Conservation (phyloP, 2,329 filamentous ascomycete species). For the Clonostachys rhizophaga region DNA sequence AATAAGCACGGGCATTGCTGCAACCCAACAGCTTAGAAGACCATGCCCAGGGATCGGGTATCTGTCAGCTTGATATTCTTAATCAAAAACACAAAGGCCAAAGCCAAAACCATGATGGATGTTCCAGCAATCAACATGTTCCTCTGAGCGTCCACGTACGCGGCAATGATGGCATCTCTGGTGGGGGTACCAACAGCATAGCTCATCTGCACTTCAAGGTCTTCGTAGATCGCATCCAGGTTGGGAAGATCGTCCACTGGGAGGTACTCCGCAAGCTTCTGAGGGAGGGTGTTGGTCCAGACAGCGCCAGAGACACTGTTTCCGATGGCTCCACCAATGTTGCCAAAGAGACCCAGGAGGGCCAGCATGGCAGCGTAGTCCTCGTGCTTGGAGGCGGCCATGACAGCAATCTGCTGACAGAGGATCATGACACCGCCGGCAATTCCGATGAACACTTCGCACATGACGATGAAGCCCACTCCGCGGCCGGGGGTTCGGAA, state of each 20-base stretch:
- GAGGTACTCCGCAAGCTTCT: conserved; percentile 41
- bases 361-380: conserved; percentile 13
- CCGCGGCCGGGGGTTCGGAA: conserved; percentile 26
- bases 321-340: conserved; percentile 10
- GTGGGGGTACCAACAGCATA: conserved; percentile 36
- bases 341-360: conserved; percentile 7
- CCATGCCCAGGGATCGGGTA: conserved; percentile 9
- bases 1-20: no score
- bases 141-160: conserved; percentile 46
- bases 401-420: conserved; percentile 22
- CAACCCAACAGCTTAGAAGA: no score
- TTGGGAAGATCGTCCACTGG: conserved; percentile 28
- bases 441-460: conserved; percentile 38
- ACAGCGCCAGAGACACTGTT: conserved; percentile 11
- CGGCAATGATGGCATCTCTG: conserved; percentile 45
- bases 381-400: conserved; percentile 15
- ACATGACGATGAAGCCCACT: conserved; percentile 30
- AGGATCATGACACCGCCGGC: conserved; percentile 11
- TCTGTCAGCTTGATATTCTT: conserved; percentile 41
- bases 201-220: conserved; percentile 41
- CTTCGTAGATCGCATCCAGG: conserved; percentile 44
- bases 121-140: conserved; percentile 31
- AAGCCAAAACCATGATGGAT: conserved; percentile 15
- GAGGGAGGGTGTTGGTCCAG: conserved; percentile 14
- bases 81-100: conserved; percentile 35